Conservation (phyloP, 192 early-diverging fungal genomes). For the Podila horticola region DNA sequence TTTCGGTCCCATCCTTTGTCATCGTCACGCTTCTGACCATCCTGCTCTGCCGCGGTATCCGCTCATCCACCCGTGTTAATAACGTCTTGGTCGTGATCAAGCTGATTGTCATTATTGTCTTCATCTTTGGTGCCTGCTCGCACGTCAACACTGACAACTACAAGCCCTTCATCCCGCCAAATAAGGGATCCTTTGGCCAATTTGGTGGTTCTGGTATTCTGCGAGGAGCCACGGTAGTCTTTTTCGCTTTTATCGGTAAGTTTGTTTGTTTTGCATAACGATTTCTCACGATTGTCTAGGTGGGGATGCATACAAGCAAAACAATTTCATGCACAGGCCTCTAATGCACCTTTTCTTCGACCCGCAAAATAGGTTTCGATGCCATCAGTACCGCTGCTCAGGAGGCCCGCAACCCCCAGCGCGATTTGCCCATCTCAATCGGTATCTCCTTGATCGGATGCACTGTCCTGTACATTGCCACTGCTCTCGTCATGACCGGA, state of each 20-base stretch:
- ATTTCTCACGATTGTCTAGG: too few species aligned
- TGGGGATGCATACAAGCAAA: neutral
- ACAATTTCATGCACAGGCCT: neutral
- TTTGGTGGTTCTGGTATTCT: constrained; percentile 80
- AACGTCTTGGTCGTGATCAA: constrained; percentile 77
- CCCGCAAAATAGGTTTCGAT: constrained; percentile 69
- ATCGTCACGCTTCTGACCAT: constrained; percentile 72
- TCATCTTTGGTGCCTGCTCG: constrained; percentile 80
- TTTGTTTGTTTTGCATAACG: neutral
- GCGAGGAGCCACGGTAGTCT: constrained; percentile 79
- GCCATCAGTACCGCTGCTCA: constrained; percentile 86
- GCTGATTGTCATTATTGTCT: constrained; percentile 77
- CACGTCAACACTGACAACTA: constrained; percentile 78
- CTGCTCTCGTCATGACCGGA: constrained; percentile 77
- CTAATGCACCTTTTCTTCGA: neutral
- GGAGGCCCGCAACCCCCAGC: constrained; percentile 81
- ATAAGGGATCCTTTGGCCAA: constrained; percentile 60
- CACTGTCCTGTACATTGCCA: constrained; percentile 80
- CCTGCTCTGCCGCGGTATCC: constrained; percentile 77
- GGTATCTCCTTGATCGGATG: constrained; percentile 77
- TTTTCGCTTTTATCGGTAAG: constrained; percentile 82
- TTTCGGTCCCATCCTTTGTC: constrained; percentile 81
- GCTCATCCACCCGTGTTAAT: constrained; percentile 79
- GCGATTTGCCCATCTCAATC: constrained; percentile 89
- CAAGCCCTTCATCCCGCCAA: constrained; percentile 80